Evolutionary conservation across 2,329 filamentous ascomycete genomes (phyloP).

Genomic region (Arthrobotrys pseudoclavata): DNA sequence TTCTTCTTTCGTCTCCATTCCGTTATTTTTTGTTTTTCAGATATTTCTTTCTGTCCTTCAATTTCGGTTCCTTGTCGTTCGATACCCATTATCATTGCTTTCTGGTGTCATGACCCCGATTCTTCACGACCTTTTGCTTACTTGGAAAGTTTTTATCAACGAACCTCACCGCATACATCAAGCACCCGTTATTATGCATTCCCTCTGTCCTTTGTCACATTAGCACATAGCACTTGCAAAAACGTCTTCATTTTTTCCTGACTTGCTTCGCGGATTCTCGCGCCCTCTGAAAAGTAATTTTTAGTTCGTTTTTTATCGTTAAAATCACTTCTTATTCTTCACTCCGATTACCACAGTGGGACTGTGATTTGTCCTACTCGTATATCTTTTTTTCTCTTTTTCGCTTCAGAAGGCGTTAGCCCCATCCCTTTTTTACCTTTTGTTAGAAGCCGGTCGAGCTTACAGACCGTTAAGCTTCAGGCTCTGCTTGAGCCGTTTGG

Average conservation of each 20-base stretch:
- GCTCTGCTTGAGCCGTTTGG: background rate
- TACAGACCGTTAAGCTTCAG: background rate
- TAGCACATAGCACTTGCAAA: conserved; percentile 28
- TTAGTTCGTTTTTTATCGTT: conserved; percentile 12
- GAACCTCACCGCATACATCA: conserved; percentile 52
- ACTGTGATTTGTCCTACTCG: background rate
- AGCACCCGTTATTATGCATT: conserved; percentile 19
- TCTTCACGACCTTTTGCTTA: conserved; percentile 56
- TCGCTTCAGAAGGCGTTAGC: conserved; percentile 4
- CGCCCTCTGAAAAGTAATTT: conserved; percentile 29
- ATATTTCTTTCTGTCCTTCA: conserved; percentile 28
- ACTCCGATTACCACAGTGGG: background rate
- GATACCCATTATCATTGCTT: conserved; percentile 60
- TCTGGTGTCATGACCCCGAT: conserved; percentile 59
- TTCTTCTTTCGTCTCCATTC: conserved; percentile 53
- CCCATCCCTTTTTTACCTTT: background rate
- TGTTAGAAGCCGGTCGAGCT: background rate
- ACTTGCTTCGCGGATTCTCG: conserved; percentile 2
- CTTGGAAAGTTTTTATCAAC: conserved; percentile 41
- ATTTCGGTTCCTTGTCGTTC: conserved; percentile 48
- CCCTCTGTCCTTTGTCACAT: conserved; percentile 19
- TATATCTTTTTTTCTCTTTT: conserved; percentile 1
- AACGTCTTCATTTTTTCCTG: background rate
- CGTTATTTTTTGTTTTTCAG: conserved; percentile 39
- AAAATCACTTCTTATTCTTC: background rate